phyloP scores from a whole-genome alignment of 495 filamentous ascomycete genomes.

The Thozetella sp. region DNA sequence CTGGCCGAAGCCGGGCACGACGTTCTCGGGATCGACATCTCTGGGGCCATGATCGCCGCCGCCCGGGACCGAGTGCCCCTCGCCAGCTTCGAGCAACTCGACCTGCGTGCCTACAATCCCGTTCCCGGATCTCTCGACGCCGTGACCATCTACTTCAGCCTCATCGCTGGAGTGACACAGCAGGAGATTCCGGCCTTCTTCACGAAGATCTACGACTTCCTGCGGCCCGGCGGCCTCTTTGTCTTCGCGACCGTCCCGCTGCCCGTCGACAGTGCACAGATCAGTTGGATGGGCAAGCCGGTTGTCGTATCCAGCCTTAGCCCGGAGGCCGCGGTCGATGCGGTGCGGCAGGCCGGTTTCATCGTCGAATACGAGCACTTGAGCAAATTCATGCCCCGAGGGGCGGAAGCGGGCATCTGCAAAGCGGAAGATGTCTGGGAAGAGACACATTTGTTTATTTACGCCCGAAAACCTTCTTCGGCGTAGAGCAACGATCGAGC shows the following conservation, averaged over 20 bases:
- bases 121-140: slow-evolving; percentile 8
- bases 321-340: slow-evolving; percentile 4
- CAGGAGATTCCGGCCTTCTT: slow-evolving; percentile 9
- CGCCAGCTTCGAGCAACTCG: slow-evolving; percentile 25
- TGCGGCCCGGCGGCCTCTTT: slow-evolving; percentile 17
- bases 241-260: slow-evolving; percentile 15
- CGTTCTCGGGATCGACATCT: slow-evolving; percentile 38
- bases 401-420: slow-evolving; percentile 16
- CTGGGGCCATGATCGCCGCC: slow-evolving; percentile 29
- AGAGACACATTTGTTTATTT: slow-evolving; percentile 21
- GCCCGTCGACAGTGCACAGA: slow-evolving; percentile 8
- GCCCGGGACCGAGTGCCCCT: slow-evolving; percentile 26
- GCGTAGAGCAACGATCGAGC: too few relatives aligned
- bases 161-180: slow-evolving; percentile 16
- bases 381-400: slow-evolving; percentile 12
- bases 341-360: slow-evolving; percentile 12
- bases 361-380: slow-evolving; percentile 8
- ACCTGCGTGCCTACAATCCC: slow-evolving; percentile 28
- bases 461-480: slow-evolving; percentile 14
- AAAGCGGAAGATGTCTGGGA: slow-evolving; percentile 17
- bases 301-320: slow-evolving; percentile 13
- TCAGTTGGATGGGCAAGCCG: slow-evolving; percentile 17
- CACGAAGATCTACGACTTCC: background rate
- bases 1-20: slow-evolving; percentile 29
- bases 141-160: slow-evolving; percentile 15